phyloP scores from a whole-genome alignment of 176 grass and related monocot genomes.

The Juncus inflexus region DNA sequence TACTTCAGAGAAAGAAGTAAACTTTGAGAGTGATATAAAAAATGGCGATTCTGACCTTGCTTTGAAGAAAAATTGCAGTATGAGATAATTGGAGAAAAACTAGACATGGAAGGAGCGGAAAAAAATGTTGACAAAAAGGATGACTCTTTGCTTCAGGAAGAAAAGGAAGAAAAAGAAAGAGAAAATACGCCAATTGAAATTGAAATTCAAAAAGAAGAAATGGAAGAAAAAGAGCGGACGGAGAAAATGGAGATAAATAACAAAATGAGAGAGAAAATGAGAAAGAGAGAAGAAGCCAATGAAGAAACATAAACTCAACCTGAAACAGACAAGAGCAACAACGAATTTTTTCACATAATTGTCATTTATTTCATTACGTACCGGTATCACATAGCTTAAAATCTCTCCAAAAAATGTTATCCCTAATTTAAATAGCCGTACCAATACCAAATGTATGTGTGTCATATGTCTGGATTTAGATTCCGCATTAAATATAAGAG shows the following conservation, averaged over 20 bases:
- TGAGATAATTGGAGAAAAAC: constrained; percentile 25
- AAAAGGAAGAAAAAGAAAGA: constrained; percentile 22
- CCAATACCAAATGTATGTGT: no score
- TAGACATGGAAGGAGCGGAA: constrained; percentile 36
- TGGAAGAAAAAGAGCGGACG: constrained; percentile 19
- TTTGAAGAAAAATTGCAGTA: constrained; percentile 20
- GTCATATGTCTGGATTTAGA: constrained; percentile 80
- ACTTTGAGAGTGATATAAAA: no score
- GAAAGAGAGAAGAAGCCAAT: constrained; percentile 33
- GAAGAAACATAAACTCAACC: constrained; percentile 34
- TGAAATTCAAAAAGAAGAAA: constrained; percentile 35
- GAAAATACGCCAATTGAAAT: constrained; percentile 22
- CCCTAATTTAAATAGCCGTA: no score
- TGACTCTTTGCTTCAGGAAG: constrained; percentile 14
- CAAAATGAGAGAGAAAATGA: constrained; percentile 29
- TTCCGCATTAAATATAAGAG: constrained; percentile 79
- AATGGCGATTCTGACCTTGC: constrained; percentile 22
- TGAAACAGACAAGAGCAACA: constrained; percentile 1
- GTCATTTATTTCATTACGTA: no score
- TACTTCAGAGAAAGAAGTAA: constrained; percentile 28
- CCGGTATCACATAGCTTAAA: no score
- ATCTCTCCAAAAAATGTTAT: no score
- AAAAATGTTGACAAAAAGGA: constrained; percentile 15
- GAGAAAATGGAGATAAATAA: constrained; percentile 30
- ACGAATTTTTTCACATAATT: constrained; percentile 44